Base-by-base conservation (phyloP, 257 asterid genomes). In the Primulina huaijiensis region DNA sequence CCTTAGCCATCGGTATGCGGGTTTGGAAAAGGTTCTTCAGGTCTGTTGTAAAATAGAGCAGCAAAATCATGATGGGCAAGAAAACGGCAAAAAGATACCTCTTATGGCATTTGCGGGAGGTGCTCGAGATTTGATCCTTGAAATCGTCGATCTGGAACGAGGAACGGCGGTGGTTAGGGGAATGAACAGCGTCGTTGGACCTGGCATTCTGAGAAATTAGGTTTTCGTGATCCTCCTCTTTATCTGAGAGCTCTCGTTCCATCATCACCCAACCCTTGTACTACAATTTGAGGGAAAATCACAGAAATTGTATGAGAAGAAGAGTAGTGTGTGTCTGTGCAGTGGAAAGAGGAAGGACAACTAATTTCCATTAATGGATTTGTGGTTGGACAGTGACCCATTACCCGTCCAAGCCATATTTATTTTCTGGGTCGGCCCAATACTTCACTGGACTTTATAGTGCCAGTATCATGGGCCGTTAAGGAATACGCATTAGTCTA, bases 221-320 rank as follows among this genome's bases (percentile, higher is more conserved):
- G 65, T 81, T 80, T 67, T 73, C 84, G 5, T 75, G 95, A 73
- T 94, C 98, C 64, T 86, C 98, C 82, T 94, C 98, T 50, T 94
- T 95, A 67, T 94, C 97, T 8, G 97, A 86, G 29, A 86, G 76
- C 59, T 87, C 88, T 12, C 85, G 75, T 16, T 89, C 91, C 89
- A 83, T 82, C 77, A 46, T 68, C 73, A 3, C 27, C 19, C 16
- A 11, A 21, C 57, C 34, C 23, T 21, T 65, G 5, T 65, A 34
- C 21, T 9, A 30, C 81, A 43, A 59, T 50, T 37, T 52, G 56
- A 58, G 8, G 68, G 6, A 73, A 31, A 71, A 63, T 70, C 60
- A 62, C 33, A 33, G 55, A 73, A 74, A 38, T 75, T 11, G 72
- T 52, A 14, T 43, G 33, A 68, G 62, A 72, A 63, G 74, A 23